Percentiles rank a stretch among this genome's conserved stretches.
phyloP scores from a whole-genome alignment of 2,329 filamentous ascomycete species.

The Celoporthe dispersa region DNA sequence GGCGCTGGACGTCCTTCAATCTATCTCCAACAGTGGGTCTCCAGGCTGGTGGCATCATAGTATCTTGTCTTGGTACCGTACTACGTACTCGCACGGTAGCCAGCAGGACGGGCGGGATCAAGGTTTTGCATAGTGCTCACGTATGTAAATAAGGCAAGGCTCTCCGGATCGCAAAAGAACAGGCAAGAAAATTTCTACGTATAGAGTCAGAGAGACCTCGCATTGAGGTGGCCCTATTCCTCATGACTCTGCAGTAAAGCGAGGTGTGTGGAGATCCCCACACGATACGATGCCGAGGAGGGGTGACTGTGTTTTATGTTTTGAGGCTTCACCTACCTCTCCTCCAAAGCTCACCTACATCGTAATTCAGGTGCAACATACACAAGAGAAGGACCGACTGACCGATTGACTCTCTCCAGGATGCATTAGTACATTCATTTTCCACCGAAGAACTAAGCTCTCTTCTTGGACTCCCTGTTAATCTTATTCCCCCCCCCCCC shows the following conservation, averaged over 20 bases:
- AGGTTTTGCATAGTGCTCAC: no score
- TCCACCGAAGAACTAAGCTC: background rate
- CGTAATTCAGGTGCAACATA: background rate
- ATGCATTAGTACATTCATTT: background rate
- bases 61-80: no score
- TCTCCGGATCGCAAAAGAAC: background rate
- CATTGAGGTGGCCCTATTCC: background rate
- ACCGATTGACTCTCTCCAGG: background rate
- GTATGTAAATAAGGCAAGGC: background rate
- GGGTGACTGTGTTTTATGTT: background rate
- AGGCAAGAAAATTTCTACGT: background rate
- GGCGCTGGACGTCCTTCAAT: slow-evolving; percentile 4
- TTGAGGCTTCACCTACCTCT: background rate
- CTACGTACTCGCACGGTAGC: background rate
- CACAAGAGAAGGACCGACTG: slow-evolving; percentile 3
- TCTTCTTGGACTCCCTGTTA: background rate
- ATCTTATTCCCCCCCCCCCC: no score
- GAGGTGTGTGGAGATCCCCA: background rate
- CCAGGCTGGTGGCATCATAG: background rate
- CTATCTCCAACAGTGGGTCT: slow-evolving; percentile 9
- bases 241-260: background rate
- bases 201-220: background rate
- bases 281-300: background rate
- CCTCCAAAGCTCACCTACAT: background rate
- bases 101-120: background rate